Evolutionary conservation across 1,284 basidiomycete species (phyloP).

Genomic region (Trichosporon sp.): DNA sequence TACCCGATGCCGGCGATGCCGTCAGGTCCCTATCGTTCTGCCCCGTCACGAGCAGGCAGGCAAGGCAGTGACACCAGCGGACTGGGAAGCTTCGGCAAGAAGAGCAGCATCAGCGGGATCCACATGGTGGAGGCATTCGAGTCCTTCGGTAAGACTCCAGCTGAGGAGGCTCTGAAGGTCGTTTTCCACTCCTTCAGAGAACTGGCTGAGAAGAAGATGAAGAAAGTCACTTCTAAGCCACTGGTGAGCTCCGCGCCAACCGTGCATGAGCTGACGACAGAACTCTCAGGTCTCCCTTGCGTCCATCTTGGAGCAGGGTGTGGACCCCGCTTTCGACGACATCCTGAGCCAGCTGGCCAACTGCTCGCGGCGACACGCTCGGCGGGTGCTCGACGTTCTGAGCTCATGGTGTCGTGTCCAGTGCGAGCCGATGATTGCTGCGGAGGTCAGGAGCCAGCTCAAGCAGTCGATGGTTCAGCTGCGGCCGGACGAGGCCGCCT

Average conservation of each 20-base stretch:
- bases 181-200: slow-evolving; percentile 82
- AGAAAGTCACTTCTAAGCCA: slow-evolving; percentile 68
- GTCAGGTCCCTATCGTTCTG: slow-evolving; percentile 43
- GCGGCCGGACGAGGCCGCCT: slow-evolving; percentile 62
- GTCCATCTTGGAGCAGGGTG: slow-evolving; percentile 68
- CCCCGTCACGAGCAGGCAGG: slow-evolving; percentile 43
- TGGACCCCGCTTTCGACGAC: slow-evolving; percentile 78
- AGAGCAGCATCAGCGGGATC: slow-evolving; percentile 42
- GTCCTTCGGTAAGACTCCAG: slow-evolving; percentile 63
- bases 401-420: slow-evolving; percentile 83
- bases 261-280: slow-evolving; percentile 52
- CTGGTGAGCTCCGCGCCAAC: slow-evolving; percentile 61
- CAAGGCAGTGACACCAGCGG: slow-evolving; percentile 50
- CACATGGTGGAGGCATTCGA: slow-evolving; percentile 39
- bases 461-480: slow-evolving; percentile 49
- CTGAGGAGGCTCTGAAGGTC: slow-evolving; percentile 81
- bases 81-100: slow-evolving; percentile 37
- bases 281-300: slow-evolving; percentile 70
- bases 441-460: slow-evolving; percentile 47
- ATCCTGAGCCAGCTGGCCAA: slow-evolving; percentile 79
- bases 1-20: slow-evolving; percentile 49
- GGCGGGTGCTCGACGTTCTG: slow-evolving; percentile 81
- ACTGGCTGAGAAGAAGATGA: slow-evolving; percentile 74
- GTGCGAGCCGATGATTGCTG: slow-evolving; percentile 65
- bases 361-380: slow-evolving; percentile 79